Evolutionary conservation across 495 filamentous ascomycete species (phyloP), one percentile per base, ranked within the genome.

Genomic region (Ascodesmis nigricans): DNA sequence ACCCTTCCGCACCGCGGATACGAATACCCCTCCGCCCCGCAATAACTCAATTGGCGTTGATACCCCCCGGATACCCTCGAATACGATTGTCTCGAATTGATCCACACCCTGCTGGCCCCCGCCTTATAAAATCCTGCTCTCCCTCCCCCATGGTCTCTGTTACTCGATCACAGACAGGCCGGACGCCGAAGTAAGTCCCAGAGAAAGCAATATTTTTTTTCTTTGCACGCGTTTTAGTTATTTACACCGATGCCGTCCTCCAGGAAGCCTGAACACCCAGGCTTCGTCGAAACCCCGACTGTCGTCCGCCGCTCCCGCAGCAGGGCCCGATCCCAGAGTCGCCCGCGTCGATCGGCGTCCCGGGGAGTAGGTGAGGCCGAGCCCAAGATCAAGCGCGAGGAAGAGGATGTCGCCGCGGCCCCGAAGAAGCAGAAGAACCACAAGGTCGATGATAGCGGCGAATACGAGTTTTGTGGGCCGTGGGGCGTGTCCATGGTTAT

Each of bases 381-480:
- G 10, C 22, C 11, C 13, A 20, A 1, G 32, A 13, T 1, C 11
- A 7, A 9, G 17, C 10, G 13, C n/a, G 18, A 29, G 14, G 18
- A 35, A 2, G n/a, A 16, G 5, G 50, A 54, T 33, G 54, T 44
- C 29, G 15, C 31, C 17, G 38, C 39, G 72, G 59, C 54, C 41
- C 65, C 18, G 11, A 39, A 27, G 17, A 18, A 66, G 36, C 71
- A 69, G 32, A 61, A 63, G 44, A 75, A 91, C 47, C 75, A 71
- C 41, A 78, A 69, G 54, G 50, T 92, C 40, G 80, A 93, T 56
- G 61, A 68, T 50, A 79, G 73, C 32, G 76, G 73, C 30, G 63
- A 77, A 37, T 78, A 75, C 50, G 87, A 97, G 49, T 93, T 97
- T 48, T 80, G 82, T 38, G 87, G 87, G 38, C 71, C 78, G 1